phyloP scores from a whole-genome alignment of 805 yeast species.

The Kurtzmaniella fragi region DNA sequence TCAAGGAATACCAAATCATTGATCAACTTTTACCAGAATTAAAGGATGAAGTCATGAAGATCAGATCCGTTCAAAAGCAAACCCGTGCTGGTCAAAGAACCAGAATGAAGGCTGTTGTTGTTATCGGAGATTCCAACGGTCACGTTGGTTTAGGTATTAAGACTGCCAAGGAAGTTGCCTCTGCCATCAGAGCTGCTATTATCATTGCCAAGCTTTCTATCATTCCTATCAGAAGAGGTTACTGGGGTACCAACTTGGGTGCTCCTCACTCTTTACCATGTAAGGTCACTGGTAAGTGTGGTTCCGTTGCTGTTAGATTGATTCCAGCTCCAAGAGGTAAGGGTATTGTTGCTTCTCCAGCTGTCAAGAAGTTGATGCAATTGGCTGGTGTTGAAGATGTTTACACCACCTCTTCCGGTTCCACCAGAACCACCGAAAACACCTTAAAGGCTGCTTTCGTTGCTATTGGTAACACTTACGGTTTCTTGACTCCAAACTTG shows the following conservation, averaged over 20 bases:
- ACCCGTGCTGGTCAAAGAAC: slow-evolving; percentile 99
- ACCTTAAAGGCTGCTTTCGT: slow-evolving; percentile 99
- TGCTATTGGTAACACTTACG: slow-evolving; percentile 99
- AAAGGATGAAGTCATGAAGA: slow-evolving; percentile 99
- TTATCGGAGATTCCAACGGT: slow-evolving; percentile 99
- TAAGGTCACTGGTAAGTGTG: slow-evolving; percentile 99
- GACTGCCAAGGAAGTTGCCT: slow-evolving; percentile 99
- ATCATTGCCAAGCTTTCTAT: slow-evolving; percentile 97
- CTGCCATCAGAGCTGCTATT: slow-evolving; percentile 99
- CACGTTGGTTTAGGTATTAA: slow-evolving; percentile 99
- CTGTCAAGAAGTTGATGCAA: slow-evolving; percentile 97
- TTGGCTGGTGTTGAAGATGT: slow-evolving; percentile 99
- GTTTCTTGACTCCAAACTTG: slow-evolving; percentile 99
- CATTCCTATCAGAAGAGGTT: slow-evolving; percentile 99
- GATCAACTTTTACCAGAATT: slow-evolving; percentile 93
- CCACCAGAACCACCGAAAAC: slow-evolving; percentile 99
- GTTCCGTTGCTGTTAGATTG: slow-evolving; percentile 97
- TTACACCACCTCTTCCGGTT: slow-evolving; percentile 97
- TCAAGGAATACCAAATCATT: slow-evolving; percentile 98
- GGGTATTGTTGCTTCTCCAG: slow-evolving; percentile 99
- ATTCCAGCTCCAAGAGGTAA: slow-evolving; percentile 99
- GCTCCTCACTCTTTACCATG: slow-evolving; percentile 97
- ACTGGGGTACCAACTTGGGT: slow-evolving; percentile 99
- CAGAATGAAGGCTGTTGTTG: slow-evolving; percentile 99
- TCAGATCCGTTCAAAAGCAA: slow-evolving; percentile 99